These are phyloP conservation scores for Yamadazyma diddensiae DNA, from an alignment of 1,139 yeast species.

Conservation along the genomic window DNA sequence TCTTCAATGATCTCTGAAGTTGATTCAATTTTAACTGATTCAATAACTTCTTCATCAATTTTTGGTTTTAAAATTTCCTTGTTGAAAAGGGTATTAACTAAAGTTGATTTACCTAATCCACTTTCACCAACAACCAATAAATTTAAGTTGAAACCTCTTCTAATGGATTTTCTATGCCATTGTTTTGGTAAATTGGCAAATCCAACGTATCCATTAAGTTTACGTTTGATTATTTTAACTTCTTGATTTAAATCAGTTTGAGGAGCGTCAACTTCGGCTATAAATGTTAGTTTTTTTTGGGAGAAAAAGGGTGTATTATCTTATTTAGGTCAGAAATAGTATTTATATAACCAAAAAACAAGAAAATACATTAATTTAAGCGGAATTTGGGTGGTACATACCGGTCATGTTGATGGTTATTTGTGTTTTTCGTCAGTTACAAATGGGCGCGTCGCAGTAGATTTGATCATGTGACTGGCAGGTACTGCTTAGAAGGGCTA, in stretches of 20 bases:
- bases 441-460: slow-evolving; percentile 9
- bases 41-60: slow-evolving; percentile 12
- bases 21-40: slow-evolving; percentile 50
- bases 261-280: slow-evolving; percentile 15
- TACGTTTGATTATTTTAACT: slow-evolving; percentile 68
- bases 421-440: slow-evolving; percentile 11
- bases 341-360: no score
- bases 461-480: no score
- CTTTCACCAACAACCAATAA: slow-evolving; percentile 87
- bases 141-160: slow-evolving; percentile 91
- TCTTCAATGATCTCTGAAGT: slow-evolving; percentile 80
- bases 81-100: slow-evolving; percentile 88
- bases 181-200: slow-evolving; percentile 98
- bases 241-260: slow-evolving; percentile 23
- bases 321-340: no score
- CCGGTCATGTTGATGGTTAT: slow-evolving; percentile 9
- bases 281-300: slow-evolving; percentile 1
- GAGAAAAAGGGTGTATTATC: background rate
- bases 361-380: no score
- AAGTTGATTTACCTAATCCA: slow-evolving; percentile 92
- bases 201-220: slow-evolving; percentile 90
- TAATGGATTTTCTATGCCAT: slow-evolving; percentile 94
- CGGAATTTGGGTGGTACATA: slow-evolving; percentile 5
- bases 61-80: slow-evolving; percentile 52
- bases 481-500: no score